Evolutionary conservation across 179 eudicot genomes (phyloP), one percentile per base, ranked within the genome.

Genomic region (Spinacia oleracea): DNA sequence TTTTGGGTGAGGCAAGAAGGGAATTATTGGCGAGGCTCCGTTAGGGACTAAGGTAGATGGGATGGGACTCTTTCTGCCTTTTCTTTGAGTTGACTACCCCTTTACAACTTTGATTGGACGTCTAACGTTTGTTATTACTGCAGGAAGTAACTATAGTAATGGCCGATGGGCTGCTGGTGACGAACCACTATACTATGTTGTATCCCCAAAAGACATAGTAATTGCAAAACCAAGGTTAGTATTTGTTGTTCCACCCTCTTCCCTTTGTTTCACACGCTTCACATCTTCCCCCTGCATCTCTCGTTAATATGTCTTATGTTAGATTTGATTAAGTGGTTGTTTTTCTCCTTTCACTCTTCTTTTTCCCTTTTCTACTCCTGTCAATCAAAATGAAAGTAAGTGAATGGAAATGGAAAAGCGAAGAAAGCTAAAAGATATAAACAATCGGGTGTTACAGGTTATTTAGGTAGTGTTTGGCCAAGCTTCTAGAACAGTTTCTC

Each of bases 151-250:
- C 87, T 95, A 89, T 83, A 89, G 86, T 27, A 96, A 97, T 83
- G 98, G 93, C 79, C 97, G 90, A 78, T 93, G 98, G 97, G 87
- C 92, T 83, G 93, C 92, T 77, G 98, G 98, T 82, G 97, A 95
- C 84, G 98, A 95, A 81, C 98, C 98, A 68, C 78, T 93, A 72
- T 95, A 93, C 78, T 95, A 95, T 84, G 84, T 95, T 77, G 97
- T 95, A 79, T 95, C 98, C 62, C 98, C 98, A 48, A 95, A 95
- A 88, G 98, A 95, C 82, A 91, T 95, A 70, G 92, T 95, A 59
- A 90, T 95, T 84, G 98, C 98, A 70, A 95, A 91, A 85, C 98
- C 98, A 67, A 91, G 98, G 98, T 93, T 77, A 71, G 89, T 82
- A 53, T 77, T 51, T 72, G 50, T 77, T 40, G 29, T 21, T 29